Conservation (phyloP, 495 filamentous ascomycete species). For the Apiosordaria backusii region DNA sequence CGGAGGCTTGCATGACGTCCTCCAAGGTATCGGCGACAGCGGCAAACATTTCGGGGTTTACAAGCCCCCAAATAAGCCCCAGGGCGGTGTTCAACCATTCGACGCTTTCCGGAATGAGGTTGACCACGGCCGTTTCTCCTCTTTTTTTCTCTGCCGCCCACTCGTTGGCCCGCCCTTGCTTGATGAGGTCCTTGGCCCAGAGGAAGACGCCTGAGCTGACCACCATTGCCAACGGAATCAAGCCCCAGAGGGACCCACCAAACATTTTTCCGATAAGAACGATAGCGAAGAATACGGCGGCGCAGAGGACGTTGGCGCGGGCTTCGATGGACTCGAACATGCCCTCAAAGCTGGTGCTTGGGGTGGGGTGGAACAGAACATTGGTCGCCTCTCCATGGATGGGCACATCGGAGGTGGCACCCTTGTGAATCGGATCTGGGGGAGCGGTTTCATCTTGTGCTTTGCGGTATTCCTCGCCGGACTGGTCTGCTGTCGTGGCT, state of each 20-base stretch:
- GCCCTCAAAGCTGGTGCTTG: slow-evolving; percentile 77
- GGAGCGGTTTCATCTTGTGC: slow-evolving; percentile 89
- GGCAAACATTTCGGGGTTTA: slow-evolving; percentile 91
- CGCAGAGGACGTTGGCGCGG: slow-evolving; percentile 62
- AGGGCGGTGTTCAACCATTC: slow-evolving; percentile 89
- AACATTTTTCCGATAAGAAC: slow-evolving; percentile 72
- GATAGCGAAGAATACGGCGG: slow-evolving; percentile 65
- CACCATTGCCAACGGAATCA: slow-evolving; percentile 66
- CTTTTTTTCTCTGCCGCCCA: slow-evolving; percentile 84
- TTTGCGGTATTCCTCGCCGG: slow-evolving; percentile 69
- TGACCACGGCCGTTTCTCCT: slow-evolving; percentile 75
- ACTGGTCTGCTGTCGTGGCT: slow-evolving; percentile 54
- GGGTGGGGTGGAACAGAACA: slow-evolving; percentile 91
- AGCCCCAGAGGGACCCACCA: slow-evolving; percentile 69
- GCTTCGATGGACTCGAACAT: slow-evolving; percentile 76
- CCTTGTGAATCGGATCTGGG: slow-evolving; percentile 75
- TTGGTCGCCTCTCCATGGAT: slow-evolving; percentile 96
- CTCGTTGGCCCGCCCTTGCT: slow-evolving; percentile 76
- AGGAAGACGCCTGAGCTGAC: slow-evolving; percentile 74
- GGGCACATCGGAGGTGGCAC: slow-evolving; percentile 85
- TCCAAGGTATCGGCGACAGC: slow-evolving; percentile 52
- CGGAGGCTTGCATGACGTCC: slow-evolving; percentile 94
- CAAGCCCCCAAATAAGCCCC: slow-evolving; percentile 76
- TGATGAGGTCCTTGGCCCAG: slow-evolving; percentile 83
- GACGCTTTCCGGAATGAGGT: slow-evolving; percentile 87